Conservation (phyloP, 169 alveolate genomes). For the Plasmodium malariae region DNA sequence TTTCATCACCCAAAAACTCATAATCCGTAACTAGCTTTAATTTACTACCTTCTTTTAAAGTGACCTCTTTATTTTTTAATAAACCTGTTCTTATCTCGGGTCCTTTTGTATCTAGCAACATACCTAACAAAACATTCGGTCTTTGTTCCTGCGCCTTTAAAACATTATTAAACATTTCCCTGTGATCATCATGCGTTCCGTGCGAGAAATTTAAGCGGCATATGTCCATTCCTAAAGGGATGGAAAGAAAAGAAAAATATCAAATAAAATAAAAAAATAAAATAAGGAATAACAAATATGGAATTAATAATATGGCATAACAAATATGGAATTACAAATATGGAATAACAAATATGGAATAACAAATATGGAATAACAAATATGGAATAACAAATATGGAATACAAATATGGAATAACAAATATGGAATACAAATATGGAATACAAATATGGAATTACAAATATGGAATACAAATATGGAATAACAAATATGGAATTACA, state of each 20-base stretch:
- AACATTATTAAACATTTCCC: slow-evolving; percentile 88
- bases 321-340: too few relatives aligned
- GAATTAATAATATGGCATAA: too few relatives aligned
- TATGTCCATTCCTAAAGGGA: slow-evolving; percentile 95
- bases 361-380: too few relatives aligned
- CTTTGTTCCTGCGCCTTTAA: slow-evolving; percentile 94
- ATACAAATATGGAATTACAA: too few relatives aligned
- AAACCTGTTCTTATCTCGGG: slow-evolving; percentile 99
- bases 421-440: too few relatives aligned
- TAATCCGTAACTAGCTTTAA: slow-evolving; percentile 96
- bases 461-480: too few relatives aligned
- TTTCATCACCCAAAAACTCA: slow-evolving; percentile 93
- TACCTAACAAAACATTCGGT: slow-evolving; percentile 94
- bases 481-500: too few relatives aligned
- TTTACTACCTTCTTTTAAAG: slow-evolving; percentile 93
- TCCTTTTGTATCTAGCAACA: slow-evolving; percentile 99
- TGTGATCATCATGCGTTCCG: slow-evolving; percentile 97
- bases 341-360: too few relatives aligned
- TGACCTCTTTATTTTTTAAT: slow-evolving; percentile 92
- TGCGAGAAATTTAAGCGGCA: slow-evolving; percentile 99
- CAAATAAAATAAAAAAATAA: background rate
- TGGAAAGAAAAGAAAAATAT: background rate
- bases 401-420: too few relatives aligned
- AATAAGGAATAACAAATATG: background rate
- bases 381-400: too few relatives aligned